These are phyloP conservation scores for Amylocystis lapponica DNA, from an alignment of 768 basidiomycete genomes.

Conservation along the genomic window DNA sequence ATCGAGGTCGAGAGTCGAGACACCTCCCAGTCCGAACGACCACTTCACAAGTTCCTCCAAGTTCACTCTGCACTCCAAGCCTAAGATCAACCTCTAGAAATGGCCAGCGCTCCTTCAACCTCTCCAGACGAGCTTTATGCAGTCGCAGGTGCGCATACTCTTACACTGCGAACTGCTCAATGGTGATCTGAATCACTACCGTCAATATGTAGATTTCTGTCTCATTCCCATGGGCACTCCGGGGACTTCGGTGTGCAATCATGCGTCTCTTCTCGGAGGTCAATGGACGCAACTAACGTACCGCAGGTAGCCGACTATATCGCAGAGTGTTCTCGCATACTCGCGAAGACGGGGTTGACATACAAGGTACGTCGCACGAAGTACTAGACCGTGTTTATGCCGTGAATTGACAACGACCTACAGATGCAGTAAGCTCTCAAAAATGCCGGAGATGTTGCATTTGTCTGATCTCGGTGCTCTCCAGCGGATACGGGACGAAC, in stretches of 20 bases:
- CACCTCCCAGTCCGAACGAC: no score
- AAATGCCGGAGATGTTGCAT: background rate
- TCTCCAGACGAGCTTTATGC: constrained; percentile 56
- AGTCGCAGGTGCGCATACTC: constrained; percentile 51
- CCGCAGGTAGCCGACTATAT: constrained; percentile 70
- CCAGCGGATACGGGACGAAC: constrained; percentile 92
- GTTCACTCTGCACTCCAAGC: no score
- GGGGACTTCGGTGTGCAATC: constrained; percentile 55
- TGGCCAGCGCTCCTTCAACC: no score
- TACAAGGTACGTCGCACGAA: constrained; percentile 58
- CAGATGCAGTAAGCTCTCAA: constrained; percentile 64
- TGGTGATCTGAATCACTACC: background rate
- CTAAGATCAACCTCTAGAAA: no score
- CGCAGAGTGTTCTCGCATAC: constrained; percentile 76
- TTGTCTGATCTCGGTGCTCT: constrained; percentile 1
- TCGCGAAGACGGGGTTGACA: constrained; percentile 76
- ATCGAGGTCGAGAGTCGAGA: no score
- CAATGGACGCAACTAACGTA: no score
- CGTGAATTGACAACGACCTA: background rate
- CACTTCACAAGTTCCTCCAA: no score
- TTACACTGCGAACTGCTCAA: background rate
- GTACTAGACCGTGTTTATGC: background rate
- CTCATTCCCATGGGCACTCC: constrained; percentile 81
- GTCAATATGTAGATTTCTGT: constrained; percentile 64
- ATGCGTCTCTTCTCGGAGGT: constrained; percentile 12